These are phyloP conservation scores for Yamadazyma atlantica DNA, from an alignment of 1,139 yeast genomes.

Conservation along the genomic window DNA sequence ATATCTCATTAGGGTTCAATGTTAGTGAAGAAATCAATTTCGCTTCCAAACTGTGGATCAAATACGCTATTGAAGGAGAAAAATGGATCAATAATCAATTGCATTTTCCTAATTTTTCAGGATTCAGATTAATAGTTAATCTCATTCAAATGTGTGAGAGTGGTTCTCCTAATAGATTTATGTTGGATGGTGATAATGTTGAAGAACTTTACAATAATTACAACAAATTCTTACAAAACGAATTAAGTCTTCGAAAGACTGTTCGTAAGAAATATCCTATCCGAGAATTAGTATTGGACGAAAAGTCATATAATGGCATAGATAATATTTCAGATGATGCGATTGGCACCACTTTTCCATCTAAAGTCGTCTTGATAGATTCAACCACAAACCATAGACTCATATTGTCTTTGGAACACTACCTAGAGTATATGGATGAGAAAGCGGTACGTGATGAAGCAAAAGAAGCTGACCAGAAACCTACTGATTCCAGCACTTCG, in stretches of 20 bases:
- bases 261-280: constrained; percentile 31
- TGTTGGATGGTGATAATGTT: constrained; percentile 17
- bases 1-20: constrained; percentile 53
- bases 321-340: constrained; percentile 55
- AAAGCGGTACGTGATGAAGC: too few species aligned
- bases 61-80: constrained; percentile 47
- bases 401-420: constrained; percentile 46
- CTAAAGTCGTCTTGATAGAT: constrained; percentile 46
- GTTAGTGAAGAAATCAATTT: constrained; percentile 56
- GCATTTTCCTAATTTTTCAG: constrained; percentile 51
- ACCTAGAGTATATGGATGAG: constrained; percentile 27
- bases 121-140: constrained; percentile 46
- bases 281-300: constrained; percentile 37
- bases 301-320: constrained; percentile 21
- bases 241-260: constrained; percentile 38
- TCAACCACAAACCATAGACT: constrained; percentile 26
- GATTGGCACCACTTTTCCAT: constrained; percentile 49
- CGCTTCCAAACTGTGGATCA: constrained; percentile 61
- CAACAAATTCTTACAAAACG: constrained; percentile 31
- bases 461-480: too few species aligned
- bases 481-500: constrained; percentile 18
- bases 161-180: constrained; percentile 21
- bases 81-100: constrained; percentile 53
- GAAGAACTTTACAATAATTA: constrained; percentile 30
- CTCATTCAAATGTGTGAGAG: constrained; percentile 45